Conservation (phyloP, 2,329 filamentous ascomycete genomes). For the Cytospora piceicola region DNA sequence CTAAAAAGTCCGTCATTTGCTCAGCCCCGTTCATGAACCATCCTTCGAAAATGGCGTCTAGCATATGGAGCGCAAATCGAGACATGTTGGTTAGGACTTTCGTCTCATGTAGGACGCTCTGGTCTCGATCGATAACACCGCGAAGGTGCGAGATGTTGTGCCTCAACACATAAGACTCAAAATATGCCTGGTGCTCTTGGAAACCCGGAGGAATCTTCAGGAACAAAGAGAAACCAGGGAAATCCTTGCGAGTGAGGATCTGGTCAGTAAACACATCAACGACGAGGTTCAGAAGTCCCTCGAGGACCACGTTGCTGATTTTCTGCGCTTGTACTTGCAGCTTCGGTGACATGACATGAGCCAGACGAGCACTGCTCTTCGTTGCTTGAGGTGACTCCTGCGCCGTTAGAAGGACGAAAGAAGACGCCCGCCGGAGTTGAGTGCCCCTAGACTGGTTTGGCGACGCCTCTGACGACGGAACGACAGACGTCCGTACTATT, state of each 20-base stretch:
- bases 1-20: constrained; percentile 81
- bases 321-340: constrained; percentile 54
- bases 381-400: constrained; percentile 62
- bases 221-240: constrained; percentile 83
- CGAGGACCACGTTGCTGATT: constrained; percentile 71
- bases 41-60: constrained; percentile 91
- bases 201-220: constrained; percentile 90
- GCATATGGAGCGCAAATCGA: constrained; percentile 77
- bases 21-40: constrained; percentile 93
- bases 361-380: constrained; percentile 62
- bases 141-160: constrained; percentile 73
- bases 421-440: constrained; percentile 78
- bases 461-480: constrained; percentile 54
- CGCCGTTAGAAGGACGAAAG: constrained; percentile 85
- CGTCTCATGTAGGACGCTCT: constrained; percentile 76
- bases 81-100: constrained; percentile 85
- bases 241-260: constrained; percentile 84
- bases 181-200: constrained; percentile 91
- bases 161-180: constrained; percentile 85
- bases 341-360: constrained; percentile 63
- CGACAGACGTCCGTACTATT: constrained; percentile 72
- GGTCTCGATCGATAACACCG: constrained; percentile 71
- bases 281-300: constrained; percentile 77
- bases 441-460: constrained; percentile 54
- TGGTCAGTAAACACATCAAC: constrained; percentile 85